Base-by-base conservation (phyloP, 2,329 filamentous ascomycete species). In the Tolypocladium ophioglossoides region DNA sequence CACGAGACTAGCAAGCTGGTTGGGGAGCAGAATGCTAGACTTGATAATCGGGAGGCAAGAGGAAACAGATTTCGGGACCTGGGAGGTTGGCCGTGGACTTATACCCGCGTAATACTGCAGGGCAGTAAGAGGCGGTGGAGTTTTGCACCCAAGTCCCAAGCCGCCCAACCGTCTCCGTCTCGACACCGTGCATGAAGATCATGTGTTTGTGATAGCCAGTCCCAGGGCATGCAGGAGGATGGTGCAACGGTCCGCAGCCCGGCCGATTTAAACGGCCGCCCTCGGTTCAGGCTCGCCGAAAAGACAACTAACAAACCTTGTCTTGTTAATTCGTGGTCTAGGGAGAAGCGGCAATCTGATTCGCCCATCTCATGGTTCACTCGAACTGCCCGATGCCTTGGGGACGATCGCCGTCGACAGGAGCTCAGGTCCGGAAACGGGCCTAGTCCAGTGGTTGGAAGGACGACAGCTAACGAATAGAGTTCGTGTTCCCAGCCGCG, bases 131-230 rank as follows among this genome's bases (percentile, higher is more conserved):
- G 24, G 3, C 16, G 18, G 44, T 20, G 44, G 44, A 7, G 4
- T 32, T 34, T 32, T 18, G n/a, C 18, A 22, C 41, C 27, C 37
- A 37, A 37, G 32, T 24, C 11, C 32, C 39, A 12, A 30, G 34
- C 49, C 49, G 40, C 40, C 40, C 49, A 54, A 48, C 48, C 48
- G 34, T 48, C 38, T 35, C 24, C 34, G 34, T 39, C 49, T 20
- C 27, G 27, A 50, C n/a, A 50, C 46, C 39, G 40, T 54, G 48
- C 53, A 54, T 54, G 49, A 40, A 49, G n/a, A 54, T 46, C 48
- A 51, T 54, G 32, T 44, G 48, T 18, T 47, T 51, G 48, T 2
- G 44, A 30, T n/a, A 4, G 24, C 44, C 27, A 18, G 27, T 20
- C n/a, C 27, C 18, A 2, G 27, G 4, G 27, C 18, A 32, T 34